Conservation (phyloP, 306 rosid genomes). For the Trifolium dubium region DNA sequence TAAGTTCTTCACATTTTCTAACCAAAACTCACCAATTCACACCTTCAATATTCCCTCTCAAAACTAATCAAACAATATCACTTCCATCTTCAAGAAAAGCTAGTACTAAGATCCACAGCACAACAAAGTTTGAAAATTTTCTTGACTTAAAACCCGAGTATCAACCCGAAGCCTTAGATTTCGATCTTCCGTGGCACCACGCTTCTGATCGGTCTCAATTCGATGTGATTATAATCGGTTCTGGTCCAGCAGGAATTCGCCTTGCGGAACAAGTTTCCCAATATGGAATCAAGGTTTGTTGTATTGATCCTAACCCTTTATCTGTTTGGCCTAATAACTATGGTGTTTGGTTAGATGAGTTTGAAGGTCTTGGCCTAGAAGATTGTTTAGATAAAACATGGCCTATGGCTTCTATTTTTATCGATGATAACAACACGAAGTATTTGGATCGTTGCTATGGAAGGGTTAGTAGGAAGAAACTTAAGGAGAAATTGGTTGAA, state of each 20-base stretch:
- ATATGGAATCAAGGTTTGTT: slow-evolving; percentile 77
- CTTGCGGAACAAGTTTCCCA: slow-evolving; percentile 71
- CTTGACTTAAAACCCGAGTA: slow-evolving; percentile 64
- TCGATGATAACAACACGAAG: slow-evolving; percentile 61
- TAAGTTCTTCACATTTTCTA: slow-evolving; percentile 44
- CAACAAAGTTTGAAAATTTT: slow-evolving; percentile 60
- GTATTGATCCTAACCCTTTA: slow-evolving; percentile 81
- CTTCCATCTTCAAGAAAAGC: slow-evolving; percentile 43
- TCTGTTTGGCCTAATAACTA: slow-evolving; percentile 88
- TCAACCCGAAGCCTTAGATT: slow-evolving; percentile 47
- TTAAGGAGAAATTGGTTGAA: slow-evolving; percentile 57
- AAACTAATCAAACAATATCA: slow-evolving; percentile 29
- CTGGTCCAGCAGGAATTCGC: slow-evolving; percentile 84
- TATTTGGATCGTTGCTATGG: slow-evolving; percentile 72
- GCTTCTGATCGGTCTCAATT: slow-evolving; percentile 49
- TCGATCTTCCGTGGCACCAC: slow-evolving; percentile 65
- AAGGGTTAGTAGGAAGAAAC: slow-evolving; percentile 64
- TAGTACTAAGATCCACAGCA: slow-evolving; percentile 37
- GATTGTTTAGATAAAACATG: slow-evolving; percentile 78
- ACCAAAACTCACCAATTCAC: slow-evolving; percentile 37
- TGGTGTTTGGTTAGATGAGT: slow-evolving; percentile 89
- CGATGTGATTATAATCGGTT: slow-evolving; percentile 71
- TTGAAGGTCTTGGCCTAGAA: slow-evolving; percentile 61
- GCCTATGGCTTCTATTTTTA: slow-evolving; percentile 65
- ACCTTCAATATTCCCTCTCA: slow-evolving; percentile 25